Percentiles rank a stretch among this genome's conserved stretches.
These are phyloP conservation scores for Aurifilum marmelostoma DNA, from an alignment of 2,329 filamentous ascomycete species.

Conservation along the genomic window DNA sequence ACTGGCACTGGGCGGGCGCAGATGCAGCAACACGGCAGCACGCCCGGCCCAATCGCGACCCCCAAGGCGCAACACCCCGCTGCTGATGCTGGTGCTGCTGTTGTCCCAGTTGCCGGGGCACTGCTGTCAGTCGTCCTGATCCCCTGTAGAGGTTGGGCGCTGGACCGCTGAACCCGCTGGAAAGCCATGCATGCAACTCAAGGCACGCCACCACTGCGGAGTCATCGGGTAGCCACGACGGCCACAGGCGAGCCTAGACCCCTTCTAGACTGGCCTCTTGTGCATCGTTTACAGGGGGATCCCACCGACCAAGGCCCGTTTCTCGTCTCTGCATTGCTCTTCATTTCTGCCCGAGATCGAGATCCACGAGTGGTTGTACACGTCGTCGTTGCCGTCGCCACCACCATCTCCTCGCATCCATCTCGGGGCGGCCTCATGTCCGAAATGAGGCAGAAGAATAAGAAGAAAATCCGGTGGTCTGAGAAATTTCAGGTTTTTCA, in stretches of 20 bases:
- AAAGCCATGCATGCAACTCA: not conserved
- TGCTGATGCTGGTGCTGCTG: too few relatives aligned
- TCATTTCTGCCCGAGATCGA: constrained; percentile 2
- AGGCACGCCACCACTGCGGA: not conserved
- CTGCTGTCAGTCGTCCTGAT: too few relatives aligned
- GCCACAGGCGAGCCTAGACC: not conserved
- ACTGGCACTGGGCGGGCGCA: not conserved
- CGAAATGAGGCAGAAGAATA: not conserved
- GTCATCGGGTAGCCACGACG: not conserved
- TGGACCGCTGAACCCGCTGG: not conserved
- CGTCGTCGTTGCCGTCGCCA: too few relatives aligned
- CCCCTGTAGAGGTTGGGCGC: not conserved
- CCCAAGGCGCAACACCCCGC: not conserved
- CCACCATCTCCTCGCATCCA: too few relatives aligned
- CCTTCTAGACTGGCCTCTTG: not conserved
- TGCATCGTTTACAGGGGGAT: not conserved
- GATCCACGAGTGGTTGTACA: not conserved
- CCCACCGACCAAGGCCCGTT: not conserved
- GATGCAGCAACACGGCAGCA: not conserved
- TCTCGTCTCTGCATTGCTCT: not conserved
- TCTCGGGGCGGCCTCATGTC: not conserved
- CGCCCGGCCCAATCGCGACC: not conserved
- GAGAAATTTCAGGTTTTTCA: not conserved
- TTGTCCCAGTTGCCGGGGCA: not conserved
- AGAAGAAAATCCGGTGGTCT: too few relatives aligned